Evolutionary conservation across 2,329 filamentous ascomycete species (phyloP).

Genomic region (Diaporthe sp.): DNA sequence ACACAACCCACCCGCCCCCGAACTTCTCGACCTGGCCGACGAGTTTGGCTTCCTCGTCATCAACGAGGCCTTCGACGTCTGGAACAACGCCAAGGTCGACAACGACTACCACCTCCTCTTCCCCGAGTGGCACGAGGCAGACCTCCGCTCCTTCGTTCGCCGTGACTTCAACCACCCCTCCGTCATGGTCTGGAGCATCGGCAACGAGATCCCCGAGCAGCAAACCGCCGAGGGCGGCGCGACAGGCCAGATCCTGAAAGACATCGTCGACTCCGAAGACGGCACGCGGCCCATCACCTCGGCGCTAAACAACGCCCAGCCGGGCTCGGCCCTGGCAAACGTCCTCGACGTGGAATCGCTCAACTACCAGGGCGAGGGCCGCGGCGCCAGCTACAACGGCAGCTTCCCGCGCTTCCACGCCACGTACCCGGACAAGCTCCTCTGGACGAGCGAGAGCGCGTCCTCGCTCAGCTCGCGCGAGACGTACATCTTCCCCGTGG

Average conservation of each 20-base stretch:
- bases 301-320: slow-evolving; percentile 61
- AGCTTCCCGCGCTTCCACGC: slow-evolving; percentile 60
- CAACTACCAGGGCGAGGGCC: slow-evolving; percentile 70
- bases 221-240: slow-evolving; percentile 49
- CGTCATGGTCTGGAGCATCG: slow-evolving; percentile 66
- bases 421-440: slow-evolving; percentile 62
- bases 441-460: slow-evolving; percentile 58
- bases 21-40: slow-evolving; percentile 65
- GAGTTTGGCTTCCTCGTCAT: slow-evolving; percentile 64
- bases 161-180: slow-evolving; percentile 70
- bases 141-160: slow-evolving; percentile 64
- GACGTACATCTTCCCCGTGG: slow-evolving; percentile 67
- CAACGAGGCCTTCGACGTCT: slow-evolving; percentile 68
- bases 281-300: slow-evolving; percentile 60
- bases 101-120: slow-evolving; percentile 68
- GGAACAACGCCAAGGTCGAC: slow-evolving; percentile 58
- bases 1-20: slow-evolving; percentile 67
- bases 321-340: slow-evolving; percentile 55
- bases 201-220: slow-evolving; percentile 68
- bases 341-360: slow-evolving; percentile 63
- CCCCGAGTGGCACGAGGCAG: slow-evolving; percentile 66
- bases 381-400: slow-evolving; percentile 49
- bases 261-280: slow-evolving; percentile 62
- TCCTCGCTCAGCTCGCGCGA: slow-evolving; percentile 64
- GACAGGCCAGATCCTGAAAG: slow-evolving; percentile 54